Percentiles rank a stretch among this genome's conserved stretches.
Conservation (phyloP, 352 stramenopile genomes). For the Globisporangium solare region DNA sequence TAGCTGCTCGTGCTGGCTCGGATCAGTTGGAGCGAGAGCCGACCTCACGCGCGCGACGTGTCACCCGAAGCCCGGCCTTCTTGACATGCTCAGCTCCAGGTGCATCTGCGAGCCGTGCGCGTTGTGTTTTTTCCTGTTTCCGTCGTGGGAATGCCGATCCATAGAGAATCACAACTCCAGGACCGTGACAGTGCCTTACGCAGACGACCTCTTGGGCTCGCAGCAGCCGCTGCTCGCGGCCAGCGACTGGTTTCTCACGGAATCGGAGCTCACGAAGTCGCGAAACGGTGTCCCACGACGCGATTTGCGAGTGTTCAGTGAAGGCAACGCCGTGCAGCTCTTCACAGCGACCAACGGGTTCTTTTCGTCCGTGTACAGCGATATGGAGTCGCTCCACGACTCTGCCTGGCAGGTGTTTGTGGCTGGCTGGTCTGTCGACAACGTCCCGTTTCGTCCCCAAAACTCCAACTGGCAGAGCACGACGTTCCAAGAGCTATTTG, state of each 20-base stretch:
- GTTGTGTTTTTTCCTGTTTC: constrained; percentile 24
- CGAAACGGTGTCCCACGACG: constrained; percentile 19
- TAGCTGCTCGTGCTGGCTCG: background rate
- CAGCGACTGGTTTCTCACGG: constrained; percentile 26
- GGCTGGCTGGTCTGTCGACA: constrained; percentile 10
- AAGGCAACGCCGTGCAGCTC: constrained; percentile 19
- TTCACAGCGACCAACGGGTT: constrained; percentile 24
- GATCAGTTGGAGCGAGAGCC: background rate
- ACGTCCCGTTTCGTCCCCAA: constrained; percentile 9
- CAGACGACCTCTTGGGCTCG: constrained; percentile 7
- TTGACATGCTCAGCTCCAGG: constrained; percentile 16
- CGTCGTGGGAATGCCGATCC: constrained; percentile 12
- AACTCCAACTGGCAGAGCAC: constrained; percentile 6
- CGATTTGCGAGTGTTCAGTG: constrained; percentile 14
- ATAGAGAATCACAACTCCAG: background rate
- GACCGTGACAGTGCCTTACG: constrained; percentile 8
- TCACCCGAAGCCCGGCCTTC: constrained; percentile 9
- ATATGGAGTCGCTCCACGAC: constrained; percentile 17
- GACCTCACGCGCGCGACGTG: constrained; percentile 11
- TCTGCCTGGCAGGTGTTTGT: constrained; percentile 9
- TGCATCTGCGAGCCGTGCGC: constrained; percentile 32
- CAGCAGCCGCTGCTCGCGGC: constrained; percentile 22
- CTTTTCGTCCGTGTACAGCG: constrained; percentile 23
- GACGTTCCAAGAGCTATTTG: constrained; percentile 10
- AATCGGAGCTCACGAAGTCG: constrained; percentile 21